These are phyloP conservation scores for Populus pruinosa DNA, from an alignment of 345 rosid species.

Conservation along the genomic window DNA sequence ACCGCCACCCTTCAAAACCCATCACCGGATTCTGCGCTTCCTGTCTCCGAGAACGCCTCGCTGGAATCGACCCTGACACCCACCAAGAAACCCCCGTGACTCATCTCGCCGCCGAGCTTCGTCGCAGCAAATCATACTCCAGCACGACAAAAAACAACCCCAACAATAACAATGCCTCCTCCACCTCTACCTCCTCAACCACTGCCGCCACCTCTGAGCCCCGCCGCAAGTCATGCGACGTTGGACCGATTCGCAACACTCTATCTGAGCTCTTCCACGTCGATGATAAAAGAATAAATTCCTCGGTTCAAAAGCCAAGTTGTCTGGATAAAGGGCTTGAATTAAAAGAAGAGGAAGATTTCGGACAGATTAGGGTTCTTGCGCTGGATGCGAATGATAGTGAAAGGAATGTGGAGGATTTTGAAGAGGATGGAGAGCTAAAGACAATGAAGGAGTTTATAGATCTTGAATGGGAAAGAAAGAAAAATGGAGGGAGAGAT, in stretches of 20 bases:
- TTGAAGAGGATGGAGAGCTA: constrained; percentile 42
- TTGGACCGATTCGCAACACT: constrained; percentile 25
- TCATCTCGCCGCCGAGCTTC: constrained; percentile 34
- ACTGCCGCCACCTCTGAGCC: constrained; percentile 29
- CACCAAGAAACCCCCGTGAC: constrained; percentile 23
- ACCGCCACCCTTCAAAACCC: constrained; percentile 55
- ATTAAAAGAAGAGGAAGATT: constrained; percentile 22
- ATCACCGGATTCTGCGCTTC: constrained; percentile 61
- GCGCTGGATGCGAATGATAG: constrained; percentile 1
- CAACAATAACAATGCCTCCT: constrained; percentile 13
- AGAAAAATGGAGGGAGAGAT: constrained; percentile 28
- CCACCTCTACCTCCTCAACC: constrained; percentile 16
- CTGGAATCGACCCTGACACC: constrained; percentile 49
- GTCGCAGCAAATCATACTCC: constrained; percentile 52
- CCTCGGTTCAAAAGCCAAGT: constrained; percentile 19
- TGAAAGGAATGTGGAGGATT: constrained; percentile 11
- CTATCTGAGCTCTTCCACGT: constrained; percentile 44
- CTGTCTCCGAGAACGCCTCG: constrained; percentile 81
- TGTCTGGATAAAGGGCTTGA: constrained; percentile 11
- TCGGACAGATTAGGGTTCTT: constrained; percentile 17
- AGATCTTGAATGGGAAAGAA: constrained; percentile 55
- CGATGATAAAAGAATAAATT: constrained; percentile 28
- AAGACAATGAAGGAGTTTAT: constrained; percentile 62
- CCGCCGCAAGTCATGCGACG: constrained; percentile 60
- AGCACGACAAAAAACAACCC: constrained; percentile 15